Base-by-base conservation (phyloP, 225 moss, liverwort and hornwort species). In the Neckera pumila region DNA sequence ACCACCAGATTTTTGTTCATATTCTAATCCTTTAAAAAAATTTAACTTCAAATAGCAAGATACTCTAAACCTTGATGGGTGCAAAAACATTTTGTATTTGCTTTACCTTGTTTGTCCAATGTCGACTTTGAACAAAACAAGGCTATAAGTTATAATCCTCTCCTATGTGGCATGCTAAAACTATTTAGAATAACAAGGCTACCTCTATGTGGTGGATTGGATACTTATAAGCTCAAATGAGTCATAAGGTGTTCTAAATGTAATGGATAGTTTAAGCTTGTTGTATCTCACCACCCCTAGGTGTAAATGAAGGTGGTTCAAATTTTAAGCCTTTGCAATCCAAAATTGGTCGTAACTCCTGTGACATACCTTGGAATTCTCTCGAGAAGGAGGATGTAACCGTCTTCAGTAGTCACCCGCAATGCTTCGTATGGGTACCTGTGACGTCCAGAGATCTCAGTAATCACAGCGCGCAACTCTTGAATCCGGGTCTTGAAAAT, bases 401-500 rank as follows among this genome's bases (percentile, higher is more conserved):
- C 94, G 82, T 94, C 94, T 69, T 89, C 91, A 43, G 91, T 94
- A 71, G 89, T 93, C 43, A 94, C 94, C 70, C 90, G 94, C 60
- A 94, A 79, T 42, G 91, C 92, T 86, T 94, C 94, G 60, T 94
- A 94, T 45, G 94, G 94, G 70, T 94, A 94, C 78, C 94, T 94
- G 89, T 17, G 38, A 65, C 65, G 86, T 84, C 64, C 65, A 81
- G 42, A 85, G 53, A 76, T 81, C 56, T 67, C 76, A 91, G 36
- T 42, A n/a, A 80, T 84, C 76, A 75, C 70, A 67, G 66, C 14
- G 18, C 40, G 54, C 16, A 87, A 64, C 42, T 80, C 56, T 70
- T 66, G 21, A 45, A 65, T 31, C 19, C 13, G 51, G 34, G 16
- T n/a, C 77, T 47, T 85, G 5, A 64, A 62, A 62, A 71, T 45